These are phyloP conservation scores for Globisporangium spinosum DNA, from an alignment of 352 stramenopile genomes.

Conservation along the genomic window DNA sequence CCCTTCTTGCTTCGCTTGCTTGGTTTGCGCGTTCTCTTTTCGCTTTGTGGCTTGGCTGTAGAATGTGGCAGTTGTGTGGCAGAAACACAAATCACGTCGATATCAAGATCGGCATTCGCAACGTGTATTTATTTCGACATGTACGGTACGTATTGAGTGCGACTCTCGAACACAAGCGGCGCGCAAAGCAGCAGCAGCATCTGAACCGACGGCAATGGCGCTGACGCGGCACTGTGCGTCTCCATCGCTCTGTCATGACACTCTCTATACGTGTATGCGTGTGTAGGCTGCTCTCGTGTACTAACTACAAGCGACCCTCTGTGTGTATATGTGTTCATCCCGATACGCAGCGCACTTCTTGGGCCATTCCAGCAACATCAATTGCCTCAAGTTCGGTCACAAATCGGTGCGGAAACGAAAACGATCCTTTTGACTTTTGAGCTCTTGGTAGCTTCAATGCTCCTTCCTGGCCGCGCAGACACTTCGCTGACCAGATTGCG, in stretches of 20 bases:
- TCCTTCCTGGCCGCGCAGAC: too few relatives aligned
- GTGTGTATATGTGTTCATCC: neutral
- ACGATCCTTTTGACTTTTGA: too few relatives aligned
- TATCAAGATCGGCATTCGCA: too few relatives aligned
- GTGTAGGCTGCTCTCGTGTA: neutral
- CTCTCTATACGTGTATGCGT: neutral
- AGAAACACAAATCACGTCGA: too few relatives aligned
- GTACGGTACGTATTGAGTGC: neutral
- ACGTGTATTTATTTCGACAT: too few relatives aligned
- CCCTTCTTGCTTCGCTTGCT: conserved; percentile 6
- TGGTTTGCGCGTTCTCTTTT: neutral
- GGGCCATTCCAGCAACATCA: conserved; percentile 77
- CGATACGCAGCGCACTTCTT: conserved; percentile 61
- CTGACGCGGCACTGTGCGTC: conserved; percentile 58
- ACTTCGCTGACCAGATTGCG: too few relatives aligned
- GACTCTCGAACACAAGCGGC: conserved; percentile 7
- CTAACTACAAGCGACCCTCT: neutral
- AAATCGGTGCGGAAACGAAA: conserved; percentile 54
- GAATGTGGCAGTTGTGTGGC: too few relatives aligned
- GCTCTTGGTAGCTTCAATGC: neutral
- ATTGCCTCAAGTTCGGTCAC: conserved; percentile 74
- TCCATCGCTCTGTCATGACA: neutral
- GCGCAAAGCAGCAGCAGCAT: conserved; percentile 6
- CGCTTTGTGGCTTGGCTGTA: neutral
- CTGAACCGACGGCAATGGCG: conserved; percentile 24